Conservation (phyloP, 2,329 filamentous ascomycete species). For the Diaporthe australafricana region DNA sequence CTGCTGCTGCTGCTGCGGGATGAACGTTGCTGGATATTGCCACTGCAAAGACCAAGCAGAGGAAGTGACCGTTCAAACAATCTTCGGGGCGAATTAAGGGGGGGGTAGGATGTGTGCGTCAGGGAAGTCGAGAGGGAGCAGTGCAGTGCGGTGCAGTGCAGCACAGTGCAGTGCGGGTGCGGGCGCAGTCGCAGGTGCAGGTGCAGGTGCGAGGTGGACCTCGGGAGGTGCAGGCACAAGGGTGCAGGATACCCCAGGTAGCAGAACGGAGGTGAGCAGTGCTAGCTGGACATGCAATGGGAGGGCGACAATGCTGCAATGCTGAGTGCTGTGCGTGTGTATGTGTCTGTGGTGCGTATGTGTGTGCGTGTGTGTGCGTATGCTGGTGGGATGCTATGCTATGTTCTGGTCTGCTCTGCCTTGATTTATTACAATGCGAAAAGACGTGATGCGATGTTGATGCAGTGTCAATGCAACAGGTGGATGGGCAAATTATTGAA, state of each 20-base stretch:
- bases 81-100: slow-evolving; percentile 25
- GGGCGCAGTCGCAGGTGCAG: slow-evolving; percentile 5
- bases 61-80: slow-evolving; percentile 18
- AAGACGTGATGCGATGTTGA: slow-evolving; percentile 17
- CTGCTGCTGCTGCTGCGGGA: not conserved
- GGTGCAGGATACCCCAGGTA: slow-evolving; percentile 2
- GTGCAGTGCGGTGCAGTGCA: slow-evolving; percentile 8
- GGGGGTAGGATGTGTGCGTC: slow-evolving; percentile 22
- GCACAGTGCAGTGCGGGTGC: not conserved
- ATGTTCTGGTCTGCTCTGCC: not conserved
- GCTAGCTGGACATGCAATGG: slow-evolving; percentile 24
- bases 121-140: slow-evolving; percentile 14
- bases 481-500: slow-evolving; percentile 3
- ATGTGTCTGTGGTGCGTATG: not conserved
- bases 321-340: not conserved
- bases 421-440: not conserved
- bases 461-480: slow-evolving; percentile 7
- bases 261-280: not conserved
- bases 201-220: slow-evolving; percentile 8
- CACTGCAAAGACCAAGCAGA: slow-evolving; percentile 19
- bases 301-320: not conserved
- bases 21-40: slow-evolving; percentile 3
- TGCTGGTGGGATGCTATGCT: slow-evolving; percentile 2
- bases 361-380: not conserved
- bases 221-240: slow-evolving; percentile 3